Evolutionary conservation across 2,329 filamentous ascomycete genomes (phyloP), one percentile per base, ranked within the genome.

Genomic region (Calonectria ilicicola): DNA sequence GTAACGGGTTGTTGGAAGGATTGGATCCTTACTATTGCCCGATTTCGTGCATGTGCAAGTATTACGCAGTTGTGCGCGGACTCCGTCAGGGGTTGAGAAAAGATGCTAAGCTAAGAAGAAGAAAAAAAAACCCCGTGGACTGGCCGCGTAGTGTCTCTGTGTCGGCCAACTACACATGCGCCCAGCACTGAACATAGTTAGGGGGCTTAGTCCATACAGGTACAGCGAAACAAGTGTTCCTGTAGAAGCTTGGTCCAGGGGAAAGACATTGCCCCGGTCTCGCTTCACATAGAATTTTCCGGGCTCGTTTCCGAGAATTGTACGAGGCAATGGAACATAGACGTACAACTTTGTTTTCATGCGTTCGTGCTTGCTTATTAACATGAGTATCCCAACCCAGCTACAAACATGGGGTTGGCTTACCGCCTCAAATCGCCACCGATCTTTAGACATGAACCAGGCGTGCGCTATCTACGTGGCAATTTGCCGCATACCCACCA

Each of bases 1-100:
- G 46, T 10, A 40, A 46, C 51, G 27, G 51, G 53, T 29, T 35
- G 21, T 35, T 27, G 63, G 63, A 64, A 66, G 63, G 62, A 65
- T 70, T 66, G 14, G n/a, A 51, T 70, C 51, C 68, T 62, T 26
- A 35, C 68, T 26, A 38, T 70, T 70, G 32, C 58, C 35, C 40
- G 69, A 53, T 56, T 67, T 49, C 51, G 29, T 35, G 42, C 53
- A 21, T 58, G 53, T 60, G 53, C 53, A 40, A 40, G 53, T 19
- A 21, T 40, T 27, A 27, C 53, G 53, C 38, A 60, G 21, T 23
- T 60, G 21, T 40, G 53, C 32, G 35, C 21, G 40, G 32, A 35
- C 32, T 8, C 38, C 38, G n/a, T 26, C 35, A 60, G 35, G 53
- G 35, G 53, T 47, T 2, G n/a, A 23, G 29, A 32, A 9, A 47